A percentile compares a stretch with the other conserved stretches of the same genome.
Conservation (phyloP, 2,329 filamentous ascomycete genomes). For the Colletotrichum sp. region DNA sequence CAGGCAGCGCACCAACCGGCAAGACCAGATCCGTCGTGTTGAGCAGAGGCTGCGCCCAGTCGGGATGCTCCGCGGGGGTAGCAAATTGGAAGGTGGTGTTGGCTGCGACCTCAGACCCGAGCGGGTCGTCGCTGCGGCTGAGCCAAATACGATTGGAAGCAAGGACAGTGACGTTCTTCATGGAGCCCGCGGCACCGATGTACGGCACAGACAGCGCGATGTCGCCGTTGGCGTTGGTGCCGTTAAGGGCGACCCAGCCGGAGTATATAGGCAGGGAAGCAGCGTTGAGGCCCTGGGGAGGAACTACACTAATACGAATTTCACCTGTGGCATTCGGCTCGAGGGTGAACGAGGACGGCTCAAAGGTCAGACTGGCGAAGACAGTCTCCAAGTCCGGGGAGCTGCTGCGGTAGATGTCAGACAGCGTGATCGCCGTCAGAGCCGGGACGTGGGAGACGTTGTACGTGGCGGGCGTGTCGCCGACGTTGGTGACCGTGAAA, state of each 20-base stretch:
- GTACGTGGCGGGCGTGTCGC: slow-evolving; percentile 52
- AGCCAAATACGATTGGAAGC: not conserved
- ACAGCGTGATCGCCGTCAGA: slow-evolving; percentile 37
- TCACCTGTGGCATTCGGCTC: slow-evolving; percentile 41
- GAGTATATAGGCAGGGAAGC: slow-evolving; percentile 44
- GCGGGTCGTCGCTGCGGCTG: slow-evolving; percentile 5
- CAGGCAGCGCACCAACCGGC: not conserved
- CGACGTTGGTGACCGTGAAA: slow-evolving; percentile 62
- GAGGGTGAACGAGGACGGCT: not conserved
- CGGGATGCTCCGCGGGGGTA: not conserved
- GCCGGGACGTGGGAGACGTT: slow-evolving; percentile 54
- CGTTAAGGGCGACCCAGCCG: slow-evolving; percentile 46
- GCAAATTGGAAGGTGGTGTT: slow-evolving; percentile 14
- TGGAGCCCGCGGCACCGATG: slow-evolving; percentile 5
- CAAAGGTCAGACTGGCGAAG: slow-evolving; percentile 31
- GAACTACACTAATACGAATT: slow-evolving; percentile 47
- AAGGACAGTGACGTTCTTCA: slow-evolving; percentile 14
- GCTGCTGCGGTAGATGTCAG: slow-evolving; percentile 52
- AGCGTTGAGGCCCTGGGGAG: slow-evolving; percentile 37
- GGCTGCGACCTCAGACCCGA: not conserved
- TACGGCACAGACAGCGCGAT: slow-evolving; percentile 7
- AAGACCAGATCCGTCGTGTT: not conserved
- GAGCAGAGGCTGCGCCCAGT: not conserved
- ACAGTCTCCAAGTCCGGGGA: slow-evolving; percentile 20
- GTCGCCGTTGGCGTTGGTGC: slow-evolving; percentile 35